A percentile compares a stretch with the other conserved stretches of the same genome.
Conservation (phyloP, 768 basidiomycete species). For the Rhizopogon roseolus region DNA sequence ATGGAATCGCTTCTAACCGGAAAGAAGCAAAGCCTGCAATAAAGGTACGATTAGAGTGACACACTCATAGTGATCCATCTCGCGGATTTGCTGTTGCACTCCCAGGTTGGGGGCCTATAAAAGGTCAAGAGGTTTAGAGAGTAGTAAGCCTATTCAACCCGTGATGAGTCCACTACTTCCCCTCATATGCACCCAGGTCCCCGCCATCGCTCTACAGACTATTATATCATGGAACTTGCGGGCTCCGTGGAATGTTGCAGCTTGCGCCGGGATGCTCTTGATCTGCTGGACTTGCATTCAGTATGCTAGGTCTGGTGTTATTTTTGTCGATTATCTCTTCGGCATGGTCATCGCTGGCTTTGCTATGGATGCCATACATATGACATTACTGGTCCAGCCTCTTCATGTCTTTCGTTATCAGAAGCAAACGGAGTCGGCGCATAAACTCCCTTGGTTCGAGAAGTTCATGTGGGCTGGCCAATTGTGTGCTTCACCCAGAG, state of each 20-base stretch:
- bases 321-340: neutral
- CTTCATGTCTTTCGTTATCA: conserved; percentile 16
- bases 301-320: neutral
- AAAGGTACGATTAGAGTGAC: neutral
- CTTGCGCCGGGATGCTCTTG: neutral
- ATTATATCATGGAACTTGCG: neutral
- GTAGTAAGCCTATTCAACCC: too few species aligned
- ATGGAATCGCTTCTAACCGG: neutral
- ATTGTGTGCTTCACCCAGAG: conserved; percentile 27
- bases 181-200: neutral
- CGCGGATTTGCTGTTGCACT: neutral
- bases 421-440: conserved; percentile 9
- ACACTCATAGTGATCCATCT: neutral
- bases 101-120: neutral
- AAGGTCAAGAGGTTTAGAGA: neutral
- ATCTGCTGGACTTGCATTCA: neutral
- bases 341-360: conserved; percentile 12
- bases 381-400: conserved; percentile 23
- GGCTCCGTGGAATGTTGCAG: neutral
- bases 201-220: neutral
- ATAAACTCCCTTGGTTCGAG: conserved; percentile 8
- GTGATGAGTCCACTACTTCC: neutral
- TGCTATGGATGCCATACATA: conserved; percentile 23
- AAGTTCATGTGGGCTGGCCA: conserved; percentile 27
- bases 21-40: neutral